phyloP scores from a whole-genome alignment of 352 stramenopile genomes.

The Pythium sp. region DNA sequence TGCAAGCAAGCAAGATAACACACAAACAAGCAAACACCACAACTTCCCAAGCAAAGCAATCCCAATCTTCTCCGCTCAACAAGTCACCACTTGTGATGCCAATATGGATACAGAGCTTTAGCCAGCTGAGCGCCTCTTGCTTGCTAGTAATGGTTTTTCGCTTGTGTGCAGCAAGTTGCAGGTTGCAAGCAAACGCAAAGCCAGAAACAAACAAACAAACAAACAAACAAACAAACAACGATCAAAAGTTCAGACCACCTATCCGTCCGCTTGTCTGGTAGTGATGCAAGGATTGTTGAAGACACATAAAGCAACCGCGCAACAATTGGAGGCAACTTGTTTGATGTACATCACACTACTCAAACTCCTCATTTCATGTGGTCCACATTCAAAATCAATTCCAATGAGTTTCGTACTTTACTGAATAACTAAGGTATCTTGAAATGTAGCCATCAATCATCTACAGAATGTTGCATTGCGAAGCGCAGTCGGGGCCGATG shows the following conservation, averaged over 20 bases:
- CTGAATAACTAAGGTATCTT: neutral
- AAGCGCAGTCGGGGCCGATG: conserved; percentile 26
- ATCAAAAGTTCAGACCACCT: neutral
- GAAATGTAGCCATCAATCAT: neutral
- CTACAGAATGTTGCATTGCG: neutral
- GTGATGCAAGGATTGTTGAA: no score
- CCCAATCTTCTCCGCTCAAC: neutral
- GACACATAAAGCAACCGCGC: no score
- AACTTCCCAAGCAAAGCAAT: neutral
- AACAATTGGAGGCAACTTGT: no score
- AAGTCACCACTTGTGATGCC: neutral
- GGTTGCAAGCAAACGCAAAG: neutral
- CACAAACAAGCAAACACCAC: neutral
- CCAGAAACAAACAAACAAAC: neutral
- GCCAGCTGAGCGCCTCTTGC: neutral
- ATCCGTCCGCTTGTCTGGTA: no score
- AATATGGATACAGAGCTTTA: conserved; percentile 3
- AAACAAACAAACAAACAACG: neutral
- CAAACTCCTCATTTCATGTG: no score
- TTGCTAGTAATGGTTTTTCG: neutral
- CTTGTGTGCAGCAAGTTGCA: neutral
- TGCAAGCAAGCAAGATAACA: neutral
- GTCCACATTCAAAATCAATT: neutral
- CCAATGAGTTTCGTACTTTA: neutral
- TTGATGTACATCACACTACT: no score